These are phyloP conservation scores for Alectoria sarmentosa DNA, from an alignment of 495 filamentous ascomycete genomes.

Conservation along the genomic window DNA sequence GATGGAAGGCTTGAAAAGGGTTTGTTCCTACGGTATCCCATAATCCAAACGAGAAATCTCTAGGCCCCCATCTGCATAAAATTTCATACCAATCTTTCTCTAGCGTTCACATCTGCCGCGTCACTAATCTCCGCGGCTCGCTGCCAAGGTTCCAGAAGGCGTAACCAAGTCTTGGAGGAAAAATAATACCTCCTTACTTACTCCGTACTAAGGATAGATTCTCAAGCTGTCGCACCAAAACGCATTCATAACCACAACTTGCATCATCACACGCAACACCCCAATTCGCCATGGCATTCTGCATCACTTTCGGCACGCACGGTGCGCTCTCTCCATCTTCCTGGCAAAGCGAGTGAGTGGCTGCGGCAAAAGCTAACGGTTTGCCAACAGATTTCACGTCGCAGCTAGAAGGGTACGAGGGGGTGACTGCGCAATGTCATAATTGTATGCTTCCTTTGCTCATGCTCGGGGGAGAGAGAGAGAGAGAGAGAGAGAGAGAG, in stretches of 20 bases:
- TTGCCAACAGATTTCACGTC: constrained; percentile 43
- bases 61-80: neutral
- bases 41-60: no score
- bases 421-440: constrained; percentile 47
- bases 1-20: no score
- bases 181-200: no score
- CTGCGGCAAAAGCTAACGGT: constrained; percentile 1
- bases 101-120: neutral
- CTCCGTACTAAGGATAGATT: neutral
- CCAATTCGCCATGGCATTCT: constrained; percentile 40
- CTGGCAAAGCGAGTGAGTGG: constrained; percentile 9
- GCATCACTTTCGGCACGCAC: constrained; percentile 50
- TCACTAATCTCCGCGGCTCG: neutral
- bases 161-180: no score
- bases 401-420: constrained; percentile 47
- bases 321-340: constrained; percentile 27
- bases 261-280: neutral
- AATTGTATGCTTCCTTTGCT: constrained; percentile 37
- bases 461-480: neutral
- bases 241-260: neutral
- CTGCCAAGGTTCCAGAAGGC: neutral
- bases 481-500: neutral
- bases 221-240: neutral
- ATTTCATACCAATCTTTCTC: neutral
- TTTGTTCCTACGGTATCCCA: no score